Conservation (phyloP, 2,329 filamentous ascomycete genomes). For the Hymenoscyphus infarciens region DNA sequence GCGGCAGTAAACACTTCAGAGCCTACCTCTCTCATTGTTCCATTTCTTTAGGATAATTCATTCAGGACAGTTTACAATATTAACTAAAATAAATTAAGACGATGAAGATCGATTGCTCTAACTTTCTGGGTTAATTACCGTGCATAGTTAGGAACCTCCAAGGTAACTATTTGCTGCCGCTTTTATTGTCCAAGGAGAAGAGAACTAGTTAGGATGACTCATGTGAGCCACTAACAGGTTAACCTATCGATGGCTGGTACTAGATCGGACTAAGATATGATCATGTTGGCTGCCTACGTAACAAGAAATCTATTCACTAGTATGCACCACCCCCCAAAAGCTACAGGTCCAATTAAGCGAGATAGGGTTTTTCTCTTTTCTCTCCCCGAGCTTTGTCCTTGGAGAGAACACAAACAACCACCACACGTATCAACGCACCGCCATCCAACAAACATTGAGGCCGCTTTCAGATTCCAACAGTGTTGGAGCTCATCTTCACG, state of each 20-base stretch:
- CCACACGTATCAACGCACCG: neutral
- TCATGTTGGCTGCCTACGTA: neutral
- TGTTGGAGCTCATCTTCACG: neutral
- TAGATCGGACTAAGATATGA: neutral
- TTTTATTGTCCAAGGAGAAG: neutral
- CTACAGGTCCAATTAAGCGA: neutral
- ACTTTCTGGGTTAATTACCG: too few relatives aligned
- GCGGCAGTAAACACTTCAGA: too few relatives aligned
- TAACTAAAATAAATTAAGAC: too few relatives aligned
- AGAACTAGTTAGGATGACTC: neutral
- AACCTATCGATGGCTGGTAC: neutral
- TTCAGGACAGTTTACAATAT: too few relatives aligned
- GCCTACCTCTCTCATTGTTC: too few relatives aligned
- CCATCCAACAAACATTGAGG: neutral
- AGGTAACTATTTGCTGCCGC: too few relatives aligned
- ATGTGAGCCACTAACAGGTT: neutral
- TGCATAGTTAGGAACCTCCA: too few relatives aligned
- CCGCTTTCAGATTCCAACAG: neutral
- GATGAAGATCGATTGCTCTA: too few relatives aligned
- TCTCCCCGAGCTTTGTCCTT: conserved; percentile 1
- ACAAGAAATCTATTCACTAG: neutral
- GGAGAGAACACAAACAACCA: conserved; percentile 1
- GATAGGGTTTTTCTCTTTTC: neutral
- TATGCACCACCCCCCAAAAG: neutral
- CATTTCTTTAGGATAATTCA: too few relatives aligned